These are phyloP conservation scores for Phoma herbarum DNA, from an alignment of 2,329 filamentous ascomycete genomes.

Conservation along the genomic window DNA sequence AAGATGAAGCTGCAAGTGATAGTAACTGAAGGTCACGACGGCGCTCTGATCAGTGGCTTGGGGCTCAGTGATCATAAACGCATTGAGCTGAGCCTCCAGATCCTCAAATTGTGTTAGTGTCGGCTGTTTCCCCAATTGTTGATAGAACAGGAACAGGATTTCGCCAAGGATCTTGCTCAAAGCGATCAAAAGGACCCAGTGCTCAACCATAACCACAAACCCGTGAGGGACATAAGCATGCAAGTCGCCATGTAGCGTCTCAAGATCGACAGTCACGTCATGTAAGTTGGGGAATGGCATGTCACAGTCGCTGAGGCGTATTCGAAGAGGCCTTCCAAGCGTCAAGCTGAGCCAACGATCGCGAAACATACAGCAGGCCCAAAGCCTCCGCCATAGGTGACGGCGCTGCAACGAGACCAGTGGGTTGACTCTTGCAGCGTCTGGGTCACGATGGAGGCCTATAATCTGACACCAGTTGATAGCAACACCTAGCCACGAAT, in stretches of 20 bases:
- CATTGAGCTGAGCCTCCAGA: constrained; percentile 1
- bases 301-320: constrained; percentile 13
- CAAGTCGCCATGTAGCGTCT: not conserved
- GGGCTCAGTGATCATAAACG: not conserved
- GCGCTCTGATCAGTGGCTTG: not conserved
- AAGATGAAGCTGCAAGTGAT: constrained; percentile 12
- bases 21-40: constrained; percentile 7
- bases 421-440: constrained; percentile 6
- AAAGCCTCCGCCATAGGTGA: constrained; percentile 11
- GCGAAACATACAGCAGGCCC: constrained; percentile 17
- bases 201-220: not conserved
- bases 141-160: constrained; percentile 7
- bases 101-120: not conserved
- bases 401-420: constrained; percentile 7
- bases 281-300: constrained; percentile 7
- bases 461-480: constrained; percentile 18
- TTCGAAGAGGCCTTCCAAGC: constrained; percentile 12
- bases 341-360: constrained; percentile 19
- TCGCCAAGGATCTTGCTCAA: constrained; percentile 11
- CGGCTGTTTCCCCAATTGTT: constrained; percentile 1
- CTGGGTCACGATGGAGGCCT: constrained; percentile 16
- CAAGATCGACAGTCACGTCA: constrained; percentile 8
- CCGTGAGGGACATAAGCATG: not conserved
- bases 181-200: constrained; percentile 7
- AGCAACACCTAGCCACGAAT: constrained; percentile 1